phyloP scores from a whole-genome alignment of 192 early-diverging fungal genomes.

The Martensiomyces pterosporus region DNA sequence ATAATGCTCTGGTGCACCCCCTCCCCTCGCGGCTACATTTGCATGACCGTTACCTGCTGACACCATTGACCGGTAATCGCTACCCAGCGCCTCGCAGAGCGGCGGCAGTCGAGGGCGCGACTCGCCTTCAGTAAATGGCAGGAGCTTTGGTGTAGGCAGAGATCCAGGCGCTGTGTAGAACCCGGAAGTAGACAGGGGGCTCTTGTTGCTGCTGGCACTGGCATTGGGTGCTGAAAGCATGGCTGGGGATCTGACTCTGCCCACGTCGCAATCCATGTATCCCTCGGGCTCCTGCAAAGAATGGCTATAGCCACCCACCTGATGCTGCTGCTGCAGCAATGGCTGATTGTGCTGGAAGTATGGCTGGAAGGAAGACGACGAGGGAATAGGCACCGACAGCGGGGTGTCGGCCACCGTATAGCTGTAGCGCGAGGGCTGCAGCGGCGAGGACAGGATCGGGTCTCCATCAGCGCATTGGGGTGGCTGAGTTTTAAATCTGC shows the following conservation, averaged over 20 bases:
- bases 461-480: conserved; percentile 3
- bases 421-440: background rate
- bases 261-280: too few relatives aligned
- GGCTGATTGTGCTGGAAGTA: background rate
- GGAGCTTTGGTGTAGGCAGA: conserved; percentile 15
- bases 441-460: conserved; percentile 15
- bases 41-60: conserved; percentile 8
- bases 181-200: too few relatives aligned
- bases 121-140: conserved; percentile 37
- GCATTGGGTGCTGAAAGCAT: too few relatives aligned
- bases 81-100: conserved; percentile 42
- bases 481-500: background rate
- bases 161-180: too few relatives aligned
- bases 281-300: too few relatives aligned
- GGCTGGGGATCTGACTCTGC: too few relatives aligned
- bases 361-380: conserved; percentile 8
- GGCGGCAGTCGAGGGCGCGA: conserved; percentile 41
- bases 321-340: background rate
- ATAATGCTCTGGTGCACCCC: background rate
- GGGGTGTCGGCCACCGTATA: conserved; percentile 8
- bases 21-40: background rate
- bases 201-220: too few relatives aligned
- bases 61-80: conserved; percentile 30
- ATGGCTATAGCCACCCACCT: too few relatives aligned
- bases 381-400: conserved; percentile 27